phyloP scores from a whole-genome alignment of 2,329 filamentous ascomycete species.

The Alternaria alternata region DNA sequence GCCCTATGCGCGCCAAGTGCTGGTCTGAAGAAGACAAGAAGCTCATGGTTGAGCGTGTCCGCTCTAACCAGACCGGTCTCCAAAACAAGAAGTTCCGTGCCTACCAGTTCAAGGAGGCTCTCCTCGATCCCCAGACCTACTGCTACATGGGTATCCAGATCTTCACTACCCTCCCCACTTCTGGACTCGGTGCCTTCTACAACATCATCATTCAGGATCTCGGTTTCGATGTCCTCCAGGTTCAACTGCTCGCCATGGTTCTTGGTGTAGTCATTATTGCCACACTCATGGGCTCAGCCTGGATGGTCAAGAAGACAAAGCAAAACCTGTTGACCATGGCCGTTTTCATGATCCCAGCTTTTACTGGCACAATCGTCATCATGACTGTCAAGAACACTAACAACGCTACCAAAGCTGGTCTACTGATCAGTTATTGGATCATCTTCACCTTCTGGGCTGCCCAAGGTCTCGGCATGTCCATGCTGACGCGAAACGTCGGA shows the following conservation, averaged over 20 bases:
- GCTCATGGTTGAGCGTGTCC: slow-evolving; percentile 59
- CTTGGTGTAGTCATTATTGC: slow-evolving; percentile 77
- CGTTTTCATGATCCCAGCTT: slow-evolving; percentile 71
- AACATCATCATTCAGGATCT: slow-evolving; percentile 77
- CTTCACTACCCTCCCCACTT: slow-evolving; percentile 76
- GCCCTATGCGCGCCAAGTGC: slow-evolving; percentile 75
- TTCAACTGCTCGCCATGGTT: slow-evolving; percentile 78
- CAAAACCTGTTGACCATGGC: slow-evolving; percentile 75
- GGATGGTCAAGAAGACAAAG: slow-evolving; percentile 71
- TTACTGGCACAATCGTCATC: slow-evolving; percentile 74
- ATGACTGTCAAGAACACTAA: slow-evolving; percentile 70
- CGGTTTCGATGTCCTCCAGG: slow-evolving; percentile 70
- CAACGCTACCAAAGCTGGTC: slow-evolving; percentile 67
- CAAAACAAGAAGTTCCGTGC: slow-evolving; percentile 60
- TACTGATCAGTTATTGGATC: slow-evolving; percentile 79
- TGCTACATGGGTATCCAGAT: slow-evolving; percentile 69
- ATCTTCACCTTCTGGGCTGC: slow-evolving; percentile 81
- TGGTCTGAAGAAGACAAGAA: slow-evolving; percentile 72
- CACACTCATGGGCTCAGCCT: slow-evolving; percentile 71
- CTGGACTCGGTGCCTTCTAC: slow-evolving; percentile 75
- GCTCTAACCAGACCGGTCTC: slow-evolving; percentile 56
- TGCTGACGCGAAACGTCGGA: slow-evolving; percentile 74
- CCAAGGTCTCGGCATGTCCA: slow-evolving; percentile 70
- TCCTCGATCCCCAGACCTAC: slow-evolving; percentile 69
- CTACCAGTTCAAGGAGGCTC: slow-evolving; percentile 64